These are phyloP conservation scores for Emydomyces testavorans DNA, from an alignment of 2,329 filamentous ascomycete species.

Conservation along the genomic window DNA sequence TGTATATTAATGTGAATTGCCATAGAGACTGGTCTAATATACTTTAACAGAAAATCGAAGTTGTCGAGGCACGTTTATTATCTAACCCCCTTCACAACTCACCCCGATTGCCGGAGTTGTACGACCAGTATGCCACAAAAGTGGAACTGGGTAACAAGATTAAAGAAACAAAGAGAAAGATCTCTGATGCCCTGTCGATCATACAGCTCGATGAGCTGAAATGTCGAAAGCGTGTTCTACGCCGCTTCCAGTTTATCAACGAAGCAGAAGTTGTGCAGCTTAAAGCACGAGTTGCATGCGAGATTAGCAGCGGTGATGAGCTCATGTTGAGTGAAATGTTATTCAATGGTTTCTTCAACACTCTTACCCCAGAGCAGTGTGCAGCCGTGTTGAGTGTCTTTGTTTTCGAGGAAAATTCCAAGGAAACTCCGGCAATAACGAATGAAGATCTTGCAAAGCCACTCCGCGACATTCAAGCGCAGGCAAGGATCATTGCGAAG, in stretches of 20 bases:
- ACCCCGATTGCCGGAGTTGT: constrained; percentile 68
- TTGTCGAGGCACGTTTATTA: constrained; percentile 79
- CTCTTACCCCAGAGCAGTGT: constrained; percentile 74
- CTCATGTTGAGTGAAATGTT: constrained; percentile 83
- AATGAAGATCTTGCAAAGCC: constrained; percentile 73
- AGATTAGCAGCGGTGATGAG: constrained; percentile 95
- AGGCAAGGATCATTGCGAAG: constrained; percentile 81
- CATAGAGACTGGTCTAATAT: constrained; percentile 17
- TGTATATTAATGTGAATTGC: constrained; percentile 18
- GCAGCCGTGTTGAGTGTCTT: constrained; percentile 84
- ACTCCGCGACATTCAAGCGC: constrained; percentile 71
- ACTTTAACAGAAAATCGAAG: constrained; percentile 69
- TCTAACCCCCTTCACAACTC: constrained; percentile 88
- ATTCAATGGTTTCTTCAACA: constrained; percentile 97
- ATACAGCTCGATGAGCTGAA: constrained; percentile 94
- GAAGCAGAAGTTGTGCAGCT: constrained; percentile 90
- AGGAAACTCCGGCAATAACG: constrained; percentile 57
- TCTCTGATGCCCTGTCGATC: constrained; percentile 71
- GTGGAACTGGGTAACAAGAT: constrained; percentile 64
- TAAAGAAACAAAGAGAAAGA: constrained; percentile 78
- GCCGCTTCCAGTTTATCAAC: constrained; percentile 89
- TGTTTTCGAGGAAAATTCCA: constrained; percentile 93
- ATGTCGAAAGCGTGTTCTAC: constrained; percentile 85
- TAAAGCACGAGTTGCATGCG: constrained; percentile 93
- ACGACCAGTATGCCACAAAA: constrained; percentile 77